phyloP scores from a whole-genome alignment of 345 rosid genomes.

The Alliaria petiolata region DNA sequence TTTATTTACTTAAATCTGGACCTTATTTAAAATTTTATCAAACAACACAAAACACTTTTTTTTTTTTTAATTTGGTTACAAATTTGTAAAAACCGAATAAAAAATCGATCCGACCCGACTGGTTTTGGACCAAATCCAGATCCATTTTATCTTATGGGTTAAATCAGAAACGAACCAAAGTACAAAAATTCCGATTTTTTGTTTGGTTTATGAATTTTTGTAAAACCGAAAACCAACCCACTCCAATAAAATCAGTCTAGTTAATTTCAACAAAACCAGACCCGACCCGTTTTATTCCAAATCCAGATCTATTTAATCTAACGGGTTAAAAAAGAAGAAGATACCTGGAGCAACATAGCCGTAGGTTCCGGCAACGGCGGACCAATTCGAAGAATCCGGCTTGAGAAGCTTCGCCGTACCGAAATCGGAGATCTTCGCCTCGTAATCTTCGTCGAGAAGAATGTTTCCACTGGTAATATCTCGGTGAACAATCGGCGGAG shows the following conservation, averaged over 20 bases:
- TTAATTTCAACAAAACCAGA: not conserved
- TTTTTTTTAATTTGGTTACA: not conserved
- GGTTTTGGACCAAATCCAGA: not conserved
- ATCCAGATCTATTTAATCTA: not conserved
- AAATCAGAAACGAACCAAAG: not conserved
- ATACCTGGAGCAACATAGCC: conserved; percentile 56
- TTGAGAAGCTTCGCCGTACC: conserved; percentile 45
- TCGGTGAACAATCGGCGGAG: conserved; percentile 39
- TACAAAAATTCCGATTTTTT: not conserved
- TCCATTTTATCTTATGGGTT: not conserved
- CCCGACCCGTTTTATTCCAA: not conserved
- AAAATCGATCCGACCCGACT: not conserved
- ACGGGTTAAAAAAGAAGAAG: not conserved
- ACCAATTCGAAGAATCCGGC: conserved; percentile 36
- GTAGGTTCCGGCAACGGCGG: conserved; percentile 44
- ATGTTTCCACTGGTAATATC: conserved; percentile 41
- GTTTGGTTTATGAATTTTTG: not conserved
- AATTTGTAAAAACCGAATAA: not conserved
- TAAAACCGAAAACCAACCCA: not conserved
- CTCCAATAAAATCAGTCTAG: not conserved
- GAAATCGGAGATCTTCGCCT: conserved; percentile 44
- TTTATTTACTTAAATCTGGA: not conserved
- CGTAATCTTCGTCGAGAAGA: conserved; percentile 31
- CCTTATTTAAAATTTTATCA: too few relatives aligned
- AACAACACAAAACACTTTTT: not conserved